Percentiles rank a stretch among this genome's conserved stretches.
Conservation (phyloP, 495 filamentous ascomycete species). For the Neurospora sp. region DNA sequence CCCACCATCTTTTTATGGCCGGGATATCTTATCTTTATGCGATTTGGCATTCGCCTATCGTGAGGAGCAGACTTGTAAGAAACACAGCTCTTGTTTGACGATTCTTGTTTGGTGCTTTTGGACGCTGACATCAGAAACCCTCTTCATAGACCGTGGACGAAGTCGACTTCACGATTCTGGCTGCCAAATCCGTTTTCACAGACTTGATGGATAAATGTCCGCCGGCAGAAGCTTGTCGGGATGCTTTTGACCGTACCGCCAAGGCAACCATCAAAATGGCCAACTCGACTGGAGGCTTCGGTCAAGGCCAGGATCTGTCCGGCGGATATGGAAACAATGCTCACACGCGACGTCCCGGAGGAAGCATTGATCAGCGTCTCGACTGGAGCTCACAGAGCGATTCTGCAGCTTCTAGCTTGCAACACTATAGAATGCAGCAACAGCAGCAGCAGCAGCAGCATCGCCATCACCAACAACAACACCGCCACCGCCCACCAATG, state of each 20-base stretch:
- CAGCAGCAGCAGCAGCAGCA: conserved; percentile 11
- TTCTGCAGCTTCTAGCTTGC: conserved; percentile 6
- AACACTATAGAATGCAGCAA: background rate
- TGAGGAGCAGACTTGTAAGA: conserved; percentile 69
- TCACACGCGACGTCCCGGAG: conserved; percentile 4
- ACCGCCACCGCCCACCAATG: background rate
- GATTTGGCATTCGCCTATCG: conserved; percentile 89
- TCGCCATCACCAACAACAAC: background rate
- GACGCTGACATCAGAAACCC: conserved; percentile 19
- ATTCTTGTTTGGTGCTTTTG: background rate
- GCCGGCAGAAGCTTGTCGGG: conserved; percentile 60
- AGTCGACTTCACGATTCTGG: conserved; percentile 89
- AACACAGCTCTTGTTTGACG: background rate
- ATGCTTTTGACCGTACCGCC: conserved; percentile 91
- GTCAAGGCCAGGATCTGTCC: conserved; percentile 22
- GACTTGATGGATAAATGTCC: conserved; percentile 34
- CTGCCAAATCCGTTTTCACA: conserved; percentile 59
- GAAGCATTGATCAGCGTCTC: conserved; percentile 16
- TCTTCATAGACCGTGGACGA: conserved; percentile 70
- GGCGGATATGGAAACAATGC: background rate
- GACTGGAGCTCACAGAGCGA: conserved; percentile 22
- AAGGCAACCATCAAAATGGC: conserved; percentile 92
- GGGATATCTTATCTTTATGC: conserved; percentile 95
- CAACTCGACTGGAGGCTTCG: conserved; percentile 72
- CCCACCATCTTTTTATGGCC: conserved; percentile 95